Evolutionary conservation across 768 basidiomycete species (phyloP).

Genomic region (Lactifluus hygrophoroides): DNA sequence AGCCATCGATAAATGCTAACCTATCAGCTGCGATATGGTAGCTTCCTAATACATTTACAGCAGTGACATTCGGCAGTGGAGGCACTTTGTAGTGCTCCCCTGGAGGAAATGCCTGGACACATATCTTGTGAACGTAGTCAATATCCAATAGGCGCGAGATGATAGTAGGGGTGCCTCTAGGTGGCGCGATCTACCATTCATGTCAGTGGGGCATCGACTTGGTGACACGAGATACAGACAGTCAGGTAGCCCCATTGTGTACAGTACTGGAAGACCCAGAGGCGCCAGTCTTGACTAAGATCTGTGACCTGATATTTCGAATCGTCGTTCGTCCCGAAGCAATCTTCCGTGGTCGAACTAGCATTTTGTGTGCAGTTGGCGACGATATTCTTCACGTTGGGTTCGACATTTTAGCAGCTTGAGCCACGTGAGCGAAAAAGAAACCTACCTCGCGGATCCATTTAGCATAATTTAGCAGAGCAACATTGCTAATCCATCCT

Average conservation of each 20-base stretch:
- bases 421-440: neutral
- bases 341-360: conserved; percentile 47
- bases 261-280: conserved; percentile 89
- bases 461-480: conserved; percentile 61
- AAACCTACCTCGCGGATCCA: conserved; percentile 62
- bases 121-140: conserved; percentile 63
- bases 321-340: conserved; percentile 80
- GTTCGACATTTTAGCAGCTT: neutral
- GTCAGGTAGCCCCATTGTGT: conserved; percentile 95
- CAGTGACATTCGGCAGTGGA: conserved; percentile 63
- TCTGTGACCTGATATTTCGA: conserved; percentile 49
- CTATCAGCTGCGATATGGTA: conserved; percentile 73
- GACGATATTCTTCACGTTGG: conserved; percentile 12
- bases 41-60: conserved; percentile 78
- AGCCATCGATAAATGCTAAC: conserved; percentile 83
- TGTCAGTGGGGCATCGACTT: neutral
- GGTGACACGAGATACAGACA: conserved; percentile 32
- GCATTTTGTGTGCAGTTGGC: conserved; percentile 26
- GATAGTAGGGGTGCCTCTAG: conserved; percentile 59
- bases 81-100: conserved; percentile 73
- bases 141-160: conserved; percentile 68
- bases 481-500: conserved; percentile 38
- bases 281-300: conserved; percentile 70
- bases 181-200: conserved; percentile 55
- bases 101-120: conserved; percentile 64